These are phyloP conservation scores for Pharnaceum exiguum DNA, from an alignment of 148 eudicot genomes.

Conservation along the genomic window DNA sequence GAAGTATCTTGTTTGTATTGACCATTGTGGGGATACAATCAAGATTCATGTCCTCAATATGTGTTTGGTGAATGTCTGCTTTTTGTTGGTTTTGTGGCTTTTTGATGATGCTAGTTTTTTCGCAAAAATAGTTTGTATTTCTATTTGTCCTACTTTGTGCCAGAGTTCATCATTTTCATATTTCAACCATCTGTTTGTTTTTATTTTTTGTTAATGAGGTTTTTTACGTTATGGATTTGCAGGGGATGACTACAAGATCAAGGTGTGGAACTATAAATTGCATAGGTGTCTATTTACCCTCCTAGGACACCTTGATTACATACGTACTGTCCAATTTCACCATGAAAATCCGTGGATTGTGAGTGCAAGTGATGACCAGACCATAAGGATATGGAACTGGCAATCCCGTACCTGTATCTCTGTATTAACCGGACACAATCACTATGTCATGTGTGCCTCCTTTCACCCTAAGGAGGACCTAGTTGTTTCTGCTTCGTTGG, in stretches of 20 bases:
- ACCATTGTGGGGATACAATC: no score
- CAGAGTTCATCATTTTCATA: no score
- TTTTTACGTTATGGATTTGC: slow-evolving; percentile 7
- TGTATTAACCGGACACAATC: slow-evolving; percentile 80
- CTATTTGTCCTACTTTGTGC: background rate
- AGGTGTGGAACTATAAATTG: slow-evolving; percentile 75
- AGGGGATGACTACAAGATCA: slow-evolving; percentile 76
- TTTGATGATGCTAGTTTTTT: background rate
- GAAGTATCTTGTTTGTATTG: no score
- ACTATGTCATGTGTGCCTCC: slow-evolving; percentile 81
- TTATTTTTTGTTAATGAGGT: background rate
- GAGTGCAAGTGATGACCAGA: slow-evolving; percentile 57
- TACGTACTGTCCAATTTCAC: slow-evolving; percentile 52
- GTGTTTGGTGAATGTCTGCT: no score
- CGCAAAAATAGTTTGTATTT: background rate
- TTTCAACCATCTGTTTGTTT: background rate
- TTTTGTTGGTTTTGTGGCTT: background rate
- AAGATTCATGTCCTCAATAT: no score
- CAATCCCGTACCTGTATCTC: slow-evolving; percentile 88
- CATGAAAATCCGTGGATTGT: slow-evolving; percentile 52
- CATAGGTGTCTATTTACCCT: slow-evolving; percentile 76
- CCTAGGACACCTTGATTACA: slow-evolving; percentile 57
- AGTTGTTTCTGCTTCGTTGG: slow-evolving; percentile 92
- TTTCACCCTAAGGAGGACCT: slow-evolving; percentile 96
- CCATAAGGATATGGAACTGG: slow-evolving; percentile 93